A percentile compares a stretch with the other conserved stretches of the same genome.
phyloP scores from a whole-genome alignment of 106 monocot species.

The Xerophyta viscosa region DNA sequence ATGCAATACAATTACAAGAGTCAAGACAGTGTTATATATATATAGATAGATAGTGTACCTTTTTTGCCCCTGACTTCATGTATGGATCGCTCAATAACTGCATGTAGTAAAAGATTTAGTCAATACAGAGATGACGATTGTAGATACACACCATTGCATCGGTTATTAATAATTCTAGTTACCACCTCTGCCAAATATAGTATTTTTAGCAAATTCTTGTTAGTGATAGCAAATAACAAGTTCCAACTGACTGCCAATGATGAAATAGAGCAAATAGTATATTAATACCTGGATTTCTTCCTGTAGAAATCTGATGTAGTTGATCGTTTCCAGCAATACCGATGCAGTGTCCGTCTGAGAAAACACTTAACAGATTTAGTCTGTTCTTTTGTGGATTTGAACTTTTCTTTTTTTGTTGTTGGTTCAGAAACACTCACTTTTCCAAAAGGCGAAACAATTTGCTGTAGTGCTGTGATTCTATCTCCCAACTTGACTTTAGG shows the following conservation, averaged over 20 bases:
- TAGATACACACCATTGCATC: too few species aligned
- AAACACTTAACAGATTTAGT: not conserved
- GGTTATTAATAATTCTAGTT: too few species aligned
- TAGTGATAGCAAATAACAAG: too few species aligned
- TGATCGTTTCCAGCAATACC: slow-evolving; percentile 68
- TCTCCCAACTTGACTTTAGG: slow-evolving; percentile 85
- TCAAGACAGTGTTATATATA: too few species aligned
- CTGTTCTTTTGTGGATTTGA: not conserved
- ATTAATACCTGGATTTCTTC: slow-evolving; percentile 60
- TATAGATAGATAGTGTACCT: slow-evolving; percentile 23
- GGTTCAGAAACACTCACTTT: slow-evolving; percentile 65
- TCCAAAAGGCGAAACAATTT: slow-evolving; percentile 91
- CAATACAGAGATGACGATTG: too few species aligned
- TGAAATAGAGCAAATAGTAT: too few species aligned
- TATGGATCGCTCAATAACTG: slow-evolving; percentile 79
- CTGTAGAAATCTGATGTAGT: slow-evolving; percentile 56
- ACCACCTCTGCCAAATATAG: too few species aligned
- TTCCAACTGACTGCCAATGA: too few species aligned
- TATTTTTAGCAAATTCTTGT: too few species aligned
- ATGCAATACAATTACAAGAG: too few species aligned
- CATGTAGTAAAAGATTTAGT: slow-evolving; percentile 1
- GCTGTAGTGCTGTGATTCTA: slow-evolving; percentile 77
- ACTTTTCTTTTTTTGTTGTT: not conserved
- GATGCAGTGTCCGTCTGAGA: slow-evolving; percentile 81
- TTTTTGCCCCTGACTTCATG: slow-evolving; percentile 52